These are phyloP conservation scores for Oryza glumipatula DNA, from an alignment of 176 grass and related monocot genomes.

Conservation along the genomic window DNA sequence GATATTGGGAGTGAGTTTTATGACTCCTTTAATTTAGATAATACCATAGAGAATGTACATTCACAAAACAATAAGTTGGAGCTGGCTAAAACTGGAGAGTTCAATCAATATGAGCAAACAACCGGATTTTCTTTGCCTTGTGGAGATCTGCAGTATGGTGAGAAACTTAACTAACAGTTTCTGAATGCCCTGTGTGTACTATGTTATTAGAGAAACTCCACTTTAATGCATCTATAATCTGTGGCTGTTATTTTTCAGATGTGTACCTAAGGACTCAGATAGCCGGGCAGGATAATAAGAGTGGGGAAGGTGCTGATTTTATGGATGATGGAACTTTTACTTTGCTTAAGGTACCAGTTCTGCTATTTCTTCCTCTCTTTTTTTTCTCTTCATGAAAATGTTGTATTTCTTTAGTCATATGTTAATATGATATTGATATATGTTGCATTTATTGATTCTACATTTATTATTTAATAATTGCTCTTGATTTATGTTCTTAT, in stretches of 20 bases:
- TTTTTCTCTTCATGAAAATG: not conserved
- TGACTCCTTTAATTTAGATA: not conserved
- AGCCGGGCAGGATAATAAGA: constrained; percentile 7
- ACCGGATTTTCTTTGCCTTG: constrained; percentile 1
- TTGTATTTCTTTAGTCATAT: not conserved
- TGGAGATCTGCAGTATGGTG: constrained; percentile 9
- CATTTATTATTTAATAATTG: not conserved
- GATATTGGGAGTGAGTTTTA: not conserved
- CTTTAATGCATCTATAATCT: not conserved
- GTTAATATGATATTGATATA: not conserved
- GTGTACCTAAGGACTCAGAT: not conserved
- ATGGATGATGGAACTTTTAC: not conserved
- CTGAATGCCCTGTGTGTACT: not conserved
- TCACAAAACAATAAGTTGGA: constrained; percentile 5
- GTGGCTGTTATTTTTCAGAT: not conserved
- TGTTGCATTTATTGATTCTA: not conserved
- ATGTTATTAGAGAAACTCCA: not conserved
- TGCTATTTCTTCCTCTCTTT: not conserved
- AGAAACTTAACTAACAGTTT: constrained; percentile 7
- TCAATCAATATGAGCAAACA: not conserved
- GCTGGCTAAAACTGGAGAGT: not conserved
- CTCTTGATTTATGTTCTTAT: not conserved
- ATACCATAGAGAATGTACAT: not conserved
- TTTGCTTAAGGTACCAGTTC: constrained; percentile 17
- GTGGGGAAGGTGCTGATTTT: not conserved